Conservation (phyloP, 2,329 filamentous ascomycete species). For the Torrubiellomyces zombiae region DNA sequence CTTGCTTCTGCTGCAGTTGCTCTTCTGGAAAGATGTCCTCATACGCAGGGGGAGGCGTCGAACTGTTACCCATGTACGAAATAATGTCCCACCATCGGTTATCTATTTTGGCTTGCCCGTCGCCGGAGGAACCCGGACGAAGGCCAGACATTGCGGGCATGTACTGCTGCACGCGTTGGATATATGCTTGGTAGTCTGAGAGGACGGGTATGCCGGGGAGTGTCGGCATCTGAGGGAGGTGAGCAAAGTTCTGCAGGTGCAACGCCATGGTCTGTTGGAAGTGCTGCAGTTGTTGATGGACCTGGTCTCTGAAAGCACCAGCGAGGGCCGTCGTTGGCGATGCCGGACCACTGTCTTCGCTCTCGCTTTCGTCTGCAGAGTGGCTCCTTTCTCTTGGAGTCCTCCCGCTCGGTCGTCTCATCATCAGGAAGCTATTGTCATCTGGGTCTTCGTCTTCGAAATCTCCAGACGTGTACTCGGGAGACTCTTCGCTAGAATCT, state of each 20-base stretch:
- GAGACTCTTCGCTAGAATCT: slow-evolving; percentile 24
- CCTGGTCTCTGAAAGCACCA: slow-evolving; percentile 55
- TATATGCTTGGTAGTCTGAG: slow-evolving; percentile 56
- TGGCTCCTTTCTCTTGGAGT: slow-evolving; percentile 14
- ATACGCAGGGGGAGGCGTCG: slow-evolving; percentile 54
- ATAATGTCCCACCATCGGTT: slow-evolving; percentile 54
- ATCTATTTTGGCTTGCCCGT: slow-evolving; percentile 26
- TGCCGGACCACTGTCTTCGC: slow-evolving; percentile 22
- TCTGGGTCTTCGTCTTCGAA: slow-evolving; percentile 24
- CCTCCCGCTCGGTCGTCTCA: slow-evolving; percentile 18
- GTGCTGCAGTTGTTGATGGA: slow-evolving; percentile 58
- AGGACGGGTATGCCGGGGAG: slow-evolving; percentile 43
- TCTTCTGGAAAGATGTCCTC: slow-evolving; percentile 57
- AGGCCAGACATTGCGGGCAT: slow-evolving; percentile 46
- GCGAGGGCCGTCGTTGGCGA: slow-evolving; percentile 46
- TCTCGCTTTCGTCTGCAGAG: slow-evolving; percentile 17
- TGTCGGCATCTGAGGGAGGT: slow-evolving; percentile 36
- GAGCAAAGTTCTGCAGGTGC: slow-evolving; percentile 41
- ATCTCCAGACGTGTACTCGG: slow-evolving; percentile 28
- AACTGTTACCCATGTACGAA: slow-evolving; percentile 30
- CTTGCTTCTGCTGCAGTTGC: slow-evolving; percentile 37
- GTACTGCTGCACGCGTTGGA: slow-evolving; percentile 50
- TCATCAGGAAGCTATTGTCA: slow-evolving; percentile 18
- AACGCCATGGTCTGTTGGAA: slow-evolving; percentile 55
- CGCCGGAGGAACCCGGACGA: slow-evolving; percentile 29